These are phyloP conservation scores for Solanum pinnatisectum DNA, from an alignment of 257 asterid genomes.

Conservation along the genomic window DNA sequence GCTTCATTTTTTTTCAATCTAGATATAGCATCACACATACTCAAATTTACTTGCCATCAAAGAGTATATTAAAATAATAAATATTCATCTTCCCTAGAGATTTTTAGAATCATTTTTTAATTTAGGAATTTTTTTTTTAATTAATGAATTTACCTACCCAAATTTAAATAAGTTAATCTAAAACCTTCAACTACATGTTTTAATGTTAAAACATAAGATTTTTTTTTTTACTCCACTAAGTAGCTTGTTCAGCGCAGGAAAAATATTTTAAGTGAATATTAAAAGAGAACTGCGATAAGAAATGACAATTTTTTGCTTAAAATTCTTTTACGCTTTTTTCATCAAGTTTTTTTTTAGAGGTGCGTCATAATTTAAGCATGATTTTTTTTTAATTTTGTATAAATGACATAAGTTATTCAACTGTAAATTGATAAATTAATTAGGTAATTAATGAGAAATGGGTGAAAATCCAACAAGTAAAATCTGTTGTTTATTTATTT, in stretches of 20 bases:
- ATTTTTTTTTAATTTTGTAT: background rate
- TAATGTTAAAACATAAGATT: background rate
- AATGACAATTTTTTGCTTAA: accelerated
- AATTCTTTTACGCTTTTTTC: background rate
- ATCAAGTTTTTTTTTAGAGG: background rate
- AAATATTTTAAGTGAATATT: background rate
- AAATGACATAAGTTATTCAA: background rate
- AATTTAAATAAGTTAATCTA: background rate
- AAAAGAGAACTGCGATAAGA: background rate
- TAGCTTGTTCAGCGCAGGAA: background rate
- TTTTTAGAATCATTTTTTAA: background rate
- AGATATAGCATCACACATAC: background rate
- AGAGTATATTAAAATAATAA: background rate
- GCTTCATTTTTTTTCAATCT: background rate
- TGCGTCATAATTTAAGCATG: background rate
- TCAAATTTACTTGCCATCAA: background rate
- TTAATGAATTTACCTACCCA: background rate
- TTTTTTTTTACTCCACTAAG: background rate
- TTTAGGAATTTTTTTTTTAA: background rate
- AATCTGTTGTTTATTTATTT: background rate
- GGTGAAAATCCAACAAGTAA: background rate
- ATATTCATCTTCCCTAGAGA: background rate
- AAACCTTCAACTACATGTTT: background rate
- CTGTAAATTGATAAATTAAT: background rate
- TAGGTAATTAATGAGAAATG: background rate